Evolutionary conservation across 1,284 basidiomycete genomes (phyloP), one percentile per base, ranked within the genome.

Genomic region (Kwoniella shivajii): DNA sequence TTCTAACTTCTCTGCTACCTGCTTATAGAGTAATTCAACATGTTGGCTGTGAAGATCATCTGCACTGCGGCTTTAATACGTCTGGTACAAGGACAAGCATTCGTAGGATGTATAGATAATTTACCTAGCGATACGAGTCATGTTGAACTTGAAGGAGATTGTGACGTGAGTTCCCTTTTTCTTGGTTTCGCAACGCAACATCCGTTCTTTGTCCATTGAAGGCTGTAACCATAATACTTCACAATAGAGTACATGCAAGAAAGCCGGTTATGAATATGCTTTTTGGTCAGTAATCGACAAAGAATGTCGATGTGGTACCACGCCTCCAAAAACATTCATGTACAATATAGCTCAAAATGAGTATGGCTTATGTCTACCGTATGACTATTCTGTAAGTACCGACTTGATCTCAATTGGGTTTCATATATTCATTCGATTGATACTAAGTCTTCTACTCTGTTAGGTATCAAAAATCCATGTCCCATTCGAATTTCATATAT

Each of bases 251-350:
- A 47, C 31, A 22, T 47, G 45, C 16, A 47, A 47, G n/a, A 24
- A 33, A 20, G 9, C 11, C 22, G 45, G 45, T 3, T 47, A 47
- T 18, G 45, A 47, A 47, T 47, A 47, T 30, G 26, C 45, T 20
- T 47, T 47, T 18, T 47, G 31, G 45, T 33, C 30, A n/a, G 18
- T n/a, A 10, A 34, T 33, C 16, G 45, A 47, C 33, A 36, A 22
- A 14, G 45, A 47, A 16, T 47, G 45, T 47, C 26, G 22, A 36
- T 47, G 45, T 47, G 45, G 45, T 9, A 47, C 33, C 36, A 22
- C 45, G 36, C 45, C 45, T 3, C 45, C 45, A 9, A 47, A 47
- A 20, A 47, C 45, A 11, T 47, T 47, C 45, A 47, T 47, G 45
- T 47, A 47, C 24, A 47, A 47, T 29, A 22, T 47, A 30, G 30